Evolutionary conservation across 129 eudicot species (phyloP).

Genomic region (Centella asiatica): DNA sequence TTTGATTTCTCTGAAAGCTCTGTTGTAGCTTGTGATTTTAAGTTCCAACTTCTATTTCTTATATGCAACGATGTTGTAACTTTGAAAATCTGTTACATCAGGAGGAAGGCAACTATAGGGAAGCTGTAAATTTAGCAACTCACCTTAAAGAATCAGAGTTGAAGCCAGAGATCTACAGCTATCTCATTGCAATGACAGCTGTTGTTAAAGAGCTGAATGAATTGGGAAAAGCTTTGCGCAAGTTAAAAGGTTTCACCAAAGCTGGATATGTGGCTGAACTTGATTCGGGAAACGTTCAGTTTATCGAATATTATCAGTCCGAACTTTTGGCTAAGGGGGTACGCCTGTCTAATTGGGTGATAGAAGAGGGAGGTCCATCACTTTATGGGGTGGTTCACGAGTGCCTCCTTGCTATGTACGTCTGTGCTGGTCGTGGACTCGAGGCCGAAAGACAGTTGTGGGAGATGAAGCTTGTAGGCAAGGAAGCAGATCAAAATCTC

Average conservation of each 20-base stretch:
- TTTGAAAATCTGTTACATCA: constrained; percentile 10
- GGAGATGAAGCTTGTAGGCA: constrained; percentile 76
- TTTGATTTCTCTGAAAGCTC: too few relatives aligned
- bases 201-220: constrained; percentile 82
- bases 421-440: constrained; percentile 75
- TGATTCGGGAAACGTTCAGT: constrained; percentile 34
- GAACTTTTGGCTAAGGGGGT: constrained; percentile 50
- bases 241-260: constrained; percentile 55
- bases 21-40: too few relatives aligned
- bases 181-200: constrained; percentile 87
- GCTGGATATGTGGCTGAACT: constrained; percentile 44
- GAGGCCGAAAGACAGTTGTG: constrained; percentile 81
- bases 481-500: constrained; percentile 54
- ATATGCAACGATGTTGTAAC: too few relatives aligned
- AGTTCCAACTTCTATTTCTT: too few relatives aligned
- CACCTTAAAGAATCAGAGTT: constrained; percentile 55
- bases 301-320: constrained; percentile 50
- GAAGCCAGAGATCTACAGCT: constrained; percentile 85
- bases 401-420: constrained; percentile 84
- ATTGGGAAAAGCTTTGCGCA: constrained; percentile 74
- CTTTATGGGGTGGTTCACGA: constrained; percentile 60
- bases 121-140: constrained; percentile 67
- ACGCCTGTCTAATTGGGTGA: constrained; percentile 53
- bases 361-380: constrained; percentile 56
- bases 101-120: constrained; percentile 69